Percentiles rank a stretch among this genome's conserved stretches.
Evolutionary conservation across 768 basidiomycete species (phyloP).

Genomic region (Suillus subaureus): DNA sequence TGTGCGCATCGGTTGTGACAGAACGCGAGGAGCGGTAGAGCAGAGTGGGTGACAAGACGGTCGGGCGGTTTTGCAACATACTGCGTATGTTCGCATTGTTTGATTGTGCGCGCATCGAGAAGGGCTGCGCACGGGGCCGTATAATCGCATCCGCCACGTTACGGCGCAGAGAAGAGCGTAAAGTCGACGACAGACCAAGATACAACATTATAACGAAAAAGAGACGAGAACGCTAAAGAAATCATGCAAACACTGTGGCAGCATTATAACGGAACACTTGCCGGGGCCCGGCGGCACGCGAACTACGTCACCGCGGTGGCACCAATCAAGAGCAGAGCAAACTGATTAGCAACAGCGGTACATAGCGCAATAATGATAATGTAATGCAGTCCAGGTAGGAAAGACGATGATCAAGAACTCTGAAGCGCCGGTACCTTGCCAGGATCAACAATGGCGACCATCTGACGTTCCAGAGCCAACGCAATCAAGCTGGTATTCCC

Average conservation of each 20-base stretch:
- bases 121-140: constrained; percentile 20
- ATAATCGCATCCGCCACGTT: constrained; percentile 23
- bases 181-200: constrained; percentile 11
- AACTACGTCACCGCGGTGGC: constrained; percentile 1
- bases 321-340: background rate
- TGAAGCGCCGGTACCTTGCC: constrained; percentile 42
- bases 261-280: background rate
- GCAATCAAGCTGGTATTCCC: constrained; percentile 61
- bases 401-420: background rate
- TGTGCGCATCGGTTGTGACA: constrained; percentile 48
- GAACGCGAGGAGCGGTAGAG: constrained; percentile 42
- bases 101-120: constrained; percentile 25
- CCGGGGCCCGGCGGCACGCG: constrained; percentile 1
- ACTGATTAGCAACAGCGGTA: constrained; percentile 2
- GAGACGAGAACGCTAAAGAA: background rate
- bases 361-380: constrained; percentile 11
- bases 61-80: constrained; percentile 31
- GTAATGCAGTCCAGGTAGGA: background rate
- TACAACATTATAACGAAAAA: constrained; percentile 20
- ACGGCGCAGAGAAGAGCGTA: constrained; percentile 23
- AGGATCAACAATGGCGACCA: constrained; percentile 70
- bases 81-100: constrained; percentile 33
- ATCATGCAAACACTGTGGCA: background rate
- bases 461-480: constrained; percentile 65
- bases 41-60: constrained; percentile 22